A percentile compares a stretch with the other conserved stretches of the same genome.
These are phyloP conservation scores for Colletotrichum karsti DNA, from an alignment of 2,329 filamentous ascomycete species.

Conservation along the genomic window DNA sequence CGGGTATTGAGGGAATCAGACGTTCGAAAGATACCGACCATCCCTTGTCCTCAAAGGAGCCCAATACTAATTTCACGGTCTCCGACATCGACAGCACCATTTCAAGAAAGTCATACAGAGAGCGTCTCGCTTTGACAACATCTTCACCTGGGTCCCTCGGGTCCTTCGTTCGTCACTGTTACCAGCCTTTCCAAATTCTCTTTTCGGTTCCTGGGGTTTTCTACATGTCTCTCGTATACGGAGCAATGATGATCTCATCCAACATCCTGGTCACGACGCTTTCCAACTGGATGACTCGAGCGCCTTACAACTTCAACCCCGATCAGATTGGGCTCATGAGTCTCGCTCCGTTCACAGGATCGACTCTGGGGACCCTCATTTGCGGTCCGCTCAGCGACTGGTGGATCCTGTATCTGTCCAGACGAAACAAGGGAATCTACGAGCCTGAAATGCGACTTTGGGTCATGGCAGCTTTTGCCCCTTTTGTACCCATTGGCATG, in stretches of 20 bases:
- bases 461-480: constrained; percentile 41
- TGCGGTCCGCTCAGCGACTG: constrained; percentile 45
- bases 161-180: constrained; percentile 40
- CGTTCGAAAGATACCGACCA: no score
- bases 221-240: constrained; percentile 45
- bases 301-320: constrained; percentile 47
- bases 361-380: constrained; percentile 40
- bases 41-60: background rate
- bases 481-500: constrained; percentile 39
- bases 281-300: constrained; percentile 33
- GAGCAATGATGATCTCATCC: constrained; percentile 46
- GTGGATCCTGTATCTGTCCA: constrained; percentile 43
- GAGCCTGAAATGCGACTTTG: constrained; percentile 55
- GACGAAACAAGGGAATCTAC: constrained; percentile 46
- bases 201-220: constrained; percentile 46
- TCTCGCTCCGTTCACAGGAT: constrained; percentile 48
- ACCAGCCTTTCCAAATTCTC: constrained; percentile 45
- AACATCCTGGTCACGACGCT: constrained; percentile 37
- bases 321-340: constrained; percentile 47
- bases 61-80: no score
- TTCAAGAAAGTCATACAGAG: background rate
- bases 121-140: background rate
- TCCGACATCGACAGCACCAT: no score
- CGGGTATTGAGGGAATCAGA: no score
- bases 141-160: background rate